phyloP scores from a whole-genome alignment of 2,329 filamentous ascomycete genomes.

The Myriangium duriaei region DNA sequence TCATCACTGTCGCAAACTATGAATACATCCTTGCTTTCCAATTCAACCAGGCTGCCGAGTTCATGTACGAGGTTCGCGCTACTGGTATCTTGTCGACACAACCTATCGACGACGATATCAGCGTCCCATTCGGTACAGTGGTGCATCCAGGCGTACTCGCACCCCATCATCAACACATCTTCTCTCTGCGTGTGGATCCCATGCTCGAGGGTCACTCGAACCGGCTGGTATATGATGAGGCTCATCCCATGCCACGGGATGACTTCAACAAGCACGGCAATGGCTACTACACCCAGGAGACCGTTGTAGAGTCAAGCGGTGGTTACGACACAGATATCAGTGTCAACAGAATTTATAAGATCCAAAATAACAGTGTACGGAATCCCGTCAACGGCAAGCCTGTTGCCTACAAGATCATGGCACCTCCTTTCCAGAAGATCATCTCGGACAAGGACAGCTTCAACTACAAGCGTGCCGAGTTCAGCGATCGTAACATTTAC shows the following conservation, averaged over 20 bases:
- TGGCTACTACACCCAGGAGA: slow-evolving; percentile 36
- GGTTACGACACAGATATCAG: slow-evolving; percentile 37
- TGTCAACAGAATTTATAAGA: slow-evolving; percentile 37
- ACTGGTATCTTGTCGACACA: slow-evolving; percentile 57
- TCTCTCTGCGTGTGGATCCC: slow-evolving; percentile 41
- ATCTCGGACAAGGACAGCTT: slow-evolving; percentile 40
- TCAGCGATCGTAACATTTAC: slow-evolving; percentile 47
- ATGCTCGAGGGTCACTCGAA: slow-evolving; percentile 35
- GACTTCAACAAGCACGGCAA: slow-evolving; percentile 44
- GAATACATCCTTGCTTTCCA: slow-evolving; percentile 62
- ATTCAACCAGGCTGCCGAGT: slow-evolving; percentile 57
- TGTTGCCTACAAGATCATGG: slow-evolving; percentile 38
- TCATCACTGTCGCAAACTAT: slow-evolving; percentile 61
- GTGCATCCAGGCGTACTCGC: slow-evolving; percentile 59
- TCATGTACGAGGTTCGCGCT: slow-evolving; percentile 55
- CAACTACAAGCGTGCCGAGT: slow-evolving; percentile 46
- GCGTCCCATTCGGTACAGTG: slow-evolving; percentile 54
- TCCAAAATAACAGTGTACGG: slow-evolving; percentile 31
- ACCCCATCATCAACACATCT: slow-evolving; percentile 64
- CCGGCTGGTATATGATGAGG: slow-evolving; percentile 39
- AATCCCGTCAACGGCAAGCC: slow-evolving; percentile 38
- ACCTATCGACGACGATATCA: slow-evolving; percentile 52
- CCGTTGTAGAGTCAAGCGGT: slow-evolving; percentile 34
- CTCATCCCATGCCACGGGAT: slow-evolving; percentile 46
- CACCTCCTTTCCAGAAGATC: slow-evolving; percentile 39